Conservation (phyloP, 352 stramenopile species). For the Pythium folliculosum region DNA sequence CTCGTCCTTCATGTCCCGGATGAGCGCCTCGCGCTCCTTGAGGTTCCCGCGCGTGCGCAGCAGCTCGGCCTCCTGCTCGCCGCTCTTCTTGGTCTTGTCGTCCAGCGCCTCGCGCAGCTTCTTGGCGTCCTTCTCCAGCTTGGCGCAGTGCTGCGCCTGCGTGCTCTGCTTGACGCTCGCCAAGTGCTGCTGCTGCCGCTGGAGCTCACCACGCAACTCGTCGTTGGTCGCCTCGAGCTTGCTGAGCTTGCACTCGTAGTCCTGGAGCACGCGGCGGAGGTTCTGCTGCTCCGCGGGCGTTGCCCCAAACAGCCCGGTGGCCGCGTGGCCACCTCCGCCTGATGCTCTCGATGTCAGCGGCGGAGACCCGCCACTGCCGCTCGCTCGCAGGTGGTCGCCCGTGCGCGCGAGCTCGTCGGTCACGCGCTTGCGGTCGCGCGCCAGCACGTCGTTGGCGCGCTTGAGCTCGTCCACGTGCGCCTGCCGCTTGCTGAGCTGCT, state of each 20-base stretch:
- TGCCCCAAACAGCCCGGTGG: conserved; percentile 7
- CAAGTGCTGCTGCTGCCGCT: conserved; percentile 60
- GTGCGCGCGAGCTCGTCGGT: conserved; percentile 23
- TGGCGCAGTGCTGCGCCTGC: conserved; percentile 45
- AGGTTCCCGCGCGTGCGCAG: conserved; percentile 47
- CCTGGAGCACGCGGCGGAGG: conserved; percentile 48
- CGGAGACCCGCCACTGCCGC: neutral
- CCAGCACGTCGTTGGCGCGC: conserved; percentile 25
- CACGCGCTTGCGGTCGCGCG: conserved; percentile 33
- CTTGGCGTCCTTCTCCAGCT: conserved; percentile 56
- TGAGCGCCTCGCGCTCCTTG: conserved; percentile 53
- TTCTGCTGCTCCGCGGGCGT: conserved; percentile 56
- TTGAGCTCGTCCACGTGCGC: conserved; percentile 27
- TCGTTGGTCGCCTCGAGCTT: conserved; percentile 45
- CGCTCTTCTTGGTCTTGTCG: conserved; percentile 32
- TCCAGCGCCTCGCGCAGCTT: conserved; percentile 33
- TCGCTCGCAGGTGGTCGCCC: conserved; percentile 2
- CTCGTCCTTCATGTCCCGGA: conserved; percentile 67
- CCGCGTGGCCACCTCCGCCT: too few species aligned
- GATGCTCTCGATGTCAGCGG: too few species aligned
- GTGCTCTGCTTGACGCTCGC: conserved; percentile 49
- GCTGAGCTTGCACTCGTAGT: conserved; percentile 53
- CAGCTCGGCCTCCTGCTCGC: conserved; percentile 51
- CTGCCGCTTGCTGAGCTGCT: conserved; percentile 17
- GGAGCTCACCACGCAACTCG: conserved; percentile 40